Conservation (phyloP, 2,329 filamentous ascomycete genomes). For the Monosporascus sp. region DNA sequence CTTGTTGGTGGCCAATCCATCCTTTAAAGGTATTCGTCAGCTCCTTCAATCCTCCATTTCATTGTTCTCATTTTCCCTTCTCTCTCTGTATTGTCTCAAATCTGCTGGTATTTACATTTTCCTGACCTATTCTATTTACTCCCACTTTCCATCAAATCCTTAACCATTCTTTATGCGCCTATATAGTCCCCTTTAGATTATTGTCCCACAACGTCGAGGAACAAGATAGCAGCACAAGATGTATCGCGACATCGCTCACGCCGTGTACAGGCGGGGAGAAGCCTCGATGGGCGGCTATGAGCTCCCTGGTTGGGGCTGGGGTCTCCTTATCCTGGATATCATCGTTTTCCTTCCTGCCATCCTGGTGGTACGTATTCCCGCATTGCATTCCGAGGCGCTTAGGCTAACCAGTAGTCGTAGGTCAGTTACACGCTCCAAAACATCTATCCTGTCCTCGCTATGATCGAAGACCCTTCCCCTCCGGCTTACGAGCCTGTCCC, state of each 20-base stretch:
- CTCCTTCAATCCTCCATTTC: too few species aligned
- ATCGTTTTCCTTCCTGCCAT: slow-evolving; percentile 40
- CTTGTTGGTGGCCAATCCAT: too few species aligned
- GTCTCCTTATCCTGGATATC: slow-evolving; percentile 33
- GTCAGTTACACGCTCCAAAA: slow-evolving; percentile 44
- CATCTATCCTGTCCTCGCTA: slow-evolving; percentile 50
- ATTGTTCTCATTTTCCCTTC: too few species aligned
- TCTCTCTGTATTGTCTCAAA: too few species aligned
- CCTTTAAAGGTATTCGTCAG: too few species aligned
- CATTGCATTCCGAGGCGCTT: background rate
- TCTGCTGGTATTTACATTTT: too few species aligned
- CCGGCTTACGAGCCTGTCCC: slow-evolving; percentile 49
- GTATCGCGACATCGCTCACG: slow-evolving; percentile 28
- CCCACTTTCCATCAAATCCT: background rate
- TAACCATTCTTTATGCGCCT: slow-evolving; percentile 1
- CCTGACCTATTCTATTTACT: too few species aligned
- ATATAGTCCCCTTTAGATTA: background rate
- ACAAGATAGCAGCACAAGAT: slow-evolving; percentile 14
- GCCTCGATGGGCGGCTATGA: slow-evolving; percentile 22
- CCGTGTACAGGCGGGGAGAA: slow-evolving; percentile 32
- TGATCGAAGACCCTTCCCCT: slow-evolving; percentile 52
- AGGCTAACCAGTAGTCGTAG: slow-evolving; percentile 26
- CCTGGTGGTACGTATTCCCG: slow-evolving; percentile 31
- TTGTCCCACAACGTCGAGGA: background rate
- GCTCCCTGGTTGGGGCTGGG: slow-evolving; percentile 34